Conservation (phyloP, 2,329 filamentous ascomycete species). For the Apiospora pterosperma region DNA sequence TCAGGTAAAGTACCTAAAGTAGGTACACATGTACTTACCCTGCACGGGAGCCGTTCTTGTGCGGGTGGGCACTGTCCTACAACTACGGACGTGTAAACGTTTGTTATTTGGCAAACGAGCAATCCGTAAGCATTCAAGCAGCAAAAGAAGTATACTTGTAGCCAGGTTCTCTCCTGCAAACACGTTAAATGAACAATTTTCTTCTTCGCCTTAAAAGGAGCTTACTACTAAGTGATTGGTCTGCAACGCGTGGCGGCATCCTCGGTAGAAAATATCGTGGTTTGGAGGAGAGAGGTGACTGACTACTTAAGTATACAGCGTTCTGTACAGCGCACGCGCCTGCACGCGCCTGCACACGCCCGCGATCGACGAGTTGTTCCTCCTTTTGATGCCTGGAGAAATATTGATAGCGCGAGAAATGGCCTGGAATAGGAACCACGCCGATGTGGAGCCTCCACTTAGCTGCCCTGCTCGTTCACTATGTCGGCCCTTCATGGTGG, state of each 20-base stretch:
- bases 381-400: no score
- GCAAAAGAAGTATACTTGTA: neutral
- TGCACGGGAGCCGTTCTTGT: neutral
- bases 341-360: no score
- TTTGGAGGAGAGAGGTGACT: no score
- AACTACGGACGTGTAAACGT: neutral
- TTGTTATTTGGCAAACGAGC: neutral
- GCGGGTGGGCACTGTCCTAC: neutral
- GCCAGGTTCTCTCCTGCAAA: neutral
- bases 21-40: no score
- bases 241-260: neutral
- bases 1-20: no score
- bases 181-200: neutral
- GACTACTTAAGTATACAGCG: no score
- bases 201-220: no score
- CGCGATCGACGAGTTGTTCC: no score
- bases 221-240: no score
- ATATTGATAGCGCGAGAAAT: neutral
- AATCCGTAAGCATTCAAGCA: neutral
- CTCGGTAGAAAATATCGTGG: no score
- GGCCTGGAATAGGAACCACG: slow-evolving; percentile 4
- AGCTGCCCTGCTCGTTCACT: neutral
- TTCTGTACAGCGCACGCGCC: no score
- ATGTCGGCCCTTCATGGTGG: neutral
- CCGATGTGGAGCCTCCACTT: neutral